A percentile compares a stretch with the other conserved stretches of the same genome.
Evolutionary conservation across 495 filamentous ascomycete genomes (phyloP).

Genomic region (Trichoderma reesei): DNA sequence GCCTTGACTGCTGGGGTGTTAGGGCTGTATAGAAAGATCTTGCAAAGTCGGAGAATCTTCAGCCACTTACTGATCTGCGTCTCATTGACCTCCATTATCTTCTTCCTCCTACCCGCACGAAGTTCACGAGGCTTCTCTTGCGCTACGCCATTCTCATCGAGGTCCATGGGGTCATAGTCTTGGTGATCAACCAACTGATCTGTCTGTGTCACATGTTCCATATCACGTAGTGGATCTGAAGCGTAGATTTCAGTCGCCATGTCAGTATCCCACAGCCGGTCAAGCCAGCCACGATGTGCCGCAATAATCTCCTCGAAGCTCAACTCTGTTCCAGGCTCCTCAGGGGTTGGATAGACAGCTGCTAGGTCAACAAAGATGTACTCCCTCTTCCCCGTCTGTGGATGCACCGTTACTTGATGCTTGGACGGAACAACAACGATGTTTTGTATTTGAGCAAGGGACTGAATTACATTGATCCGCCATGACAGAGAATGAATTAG

Average conservation of each 20-base stretch:
- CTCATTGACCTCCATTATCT: constrained; percentile 68
- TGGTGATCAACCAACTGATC: constrained; percentile 32
- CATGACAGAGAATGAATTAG: constrained; percentile 63
- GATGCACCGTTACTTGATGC: constrained; percentile 66
- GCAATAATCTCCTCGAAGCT: constrained; percentile 91
- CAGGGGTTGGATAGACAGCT: constrained; percentile 68
- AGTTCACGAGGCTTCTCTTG: constrained; percentile 17
- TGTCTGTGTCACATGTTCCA: constrained; percentile 10
- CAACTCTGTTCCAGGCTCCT: constrained; percentile 57
- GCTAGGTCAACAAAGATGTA: constrained; percentile 79
- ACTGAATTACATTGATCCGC: constrained; percentile 52
- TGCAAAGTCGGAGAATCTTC: not conserved
- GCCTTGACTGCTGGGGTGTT: constrained; percentile 58
- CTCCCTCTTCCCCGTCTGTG: constrained; percentile 67
- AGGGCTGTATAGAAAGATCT: not conserved
- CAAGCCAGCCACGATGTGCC: constrained; percentile 65
- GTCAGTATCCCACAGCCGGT: constrained; percentile 56
- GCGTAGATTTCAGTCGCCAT: constrained; percentile 18
- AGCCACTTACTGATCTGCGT: constrained; percentile 67
- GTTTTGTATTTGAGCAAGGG: constrained; percentile 39
- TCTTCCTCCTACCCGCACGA: constrained; percentile 47
- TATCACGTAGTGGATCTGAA: constrained; percentile 16
- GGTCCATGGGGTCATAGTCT: constrained; percentile 28
- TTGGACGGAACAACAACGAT: constrained; percentile 41
- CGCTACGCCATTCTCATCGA: constrained; percentile 44